Evolutionary conservation across 1,284 basidiomycete species (phyloP).

Genomic region (Sanghuangporus baumii): DNA sequence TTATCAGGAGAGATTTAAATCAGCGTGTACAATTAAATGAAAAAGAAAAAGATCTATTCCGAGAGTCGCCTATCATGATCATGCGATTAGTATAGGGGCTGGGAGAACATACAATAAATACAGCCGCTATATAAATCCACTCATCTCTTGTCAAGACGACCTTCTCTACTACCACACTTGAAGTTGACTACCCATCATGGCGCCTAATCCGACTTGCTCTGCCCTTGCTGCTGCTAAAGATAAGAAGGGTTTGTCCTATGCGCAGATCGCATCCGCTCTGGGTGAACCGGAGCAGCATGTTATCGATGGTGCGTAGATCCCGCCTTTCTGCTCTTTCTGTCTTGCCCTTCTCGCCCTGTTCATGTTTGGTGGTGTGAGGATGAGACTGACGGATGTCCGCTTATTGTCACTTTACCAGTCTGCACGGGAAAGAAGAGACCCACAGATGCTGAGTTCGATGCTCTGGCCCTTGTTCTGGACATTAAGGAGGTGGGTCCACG

Average conservation of each 20-base stretch:
- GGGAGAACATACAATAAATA: background rate
- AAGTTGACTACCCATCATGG: conserved; percentile 25
- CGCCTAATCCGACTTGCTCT: conserved; percentile 46
- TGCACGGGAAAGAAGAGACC: conserved; percentile 42
- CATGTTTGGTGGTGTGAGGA: background rate
- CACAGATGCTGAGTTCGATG: conserved; percentile 46
- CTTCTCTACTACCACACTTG: background rate
- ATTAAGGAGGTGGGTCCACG: conserved; percentile 29
- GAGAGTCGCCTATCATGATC: background rate
- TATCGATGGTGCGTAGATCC: conserved; percentile 38
- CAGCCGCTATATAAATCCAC: background rate
- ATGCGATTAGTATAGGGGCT: background rate
- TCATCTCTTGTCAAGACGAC: background rate
- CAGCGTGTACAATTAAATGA: background rate
- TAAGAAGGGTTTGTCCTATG: conserved; percentile 41
- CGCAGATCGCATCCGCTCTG: conserved; percentile 41
- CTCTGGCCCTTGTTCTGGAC: conserved; percentile 41
- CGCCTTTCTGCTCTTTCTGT: background rate
- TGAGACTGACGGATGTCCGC: background rate
- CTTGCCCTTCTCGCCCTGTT: background rate
- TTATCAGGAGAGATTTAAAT: background rate
- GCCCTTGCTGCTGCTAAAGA: conserved; percentile 50
- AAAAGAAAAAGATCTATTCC: background rate
- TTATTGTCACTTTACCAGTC: conserved; percentile 33
- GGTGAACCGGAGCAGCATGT: conserved; percentile 41